Evolutionary conservation across 371 early-diverging fungal genomes (phyloP), one percentile per base, ranked within the genome.

Genomic region (Coemansia sp.): DNA sequence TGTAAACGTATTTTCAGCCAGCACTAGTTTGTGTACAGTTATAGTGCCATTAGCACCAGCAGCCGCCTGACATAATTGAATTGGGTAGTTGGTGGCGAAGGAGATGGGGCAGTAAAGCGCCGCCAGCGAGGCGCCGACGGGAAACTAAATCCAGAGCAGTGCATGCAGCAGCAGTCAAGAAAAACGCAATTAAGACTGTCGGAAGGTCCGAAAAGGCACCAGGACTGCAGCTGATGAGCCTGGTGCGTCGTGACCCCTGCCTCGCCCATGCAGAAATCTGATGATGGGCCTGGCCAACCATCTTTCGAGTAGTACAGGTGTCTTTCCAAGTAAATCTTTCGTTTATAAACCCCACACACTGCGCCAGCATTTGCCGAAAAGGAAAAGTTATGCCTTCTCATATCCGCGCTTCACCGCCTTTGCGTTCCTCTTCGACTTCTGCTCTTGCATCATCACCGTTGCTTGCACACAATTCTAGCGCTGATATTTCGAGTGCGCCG

Each of bases 341-440:
- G 14, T 21, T 53, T 53, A 53, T 53, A 18, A 30, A 26, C 56
- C n/a, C 16, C 37, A 37, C 51, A n/a, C 18, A 44, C 40, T 30
- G 26, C 42, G 42, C 56, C 26, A n/a, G 28, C 37, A 11, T 37
- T 16, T 8, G 51, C 28, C 14, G n/a, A 33, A n/a, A 30, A 20
- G 18, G 47, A 18, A 44, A 53, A 53, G 53, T 21, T 25, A 53
- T 53, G 53, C 53, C 53, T 23, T 37, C 37, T 37, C 37, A 37
- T 37, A 37, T 37, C 37, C 37, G 37, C 11, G 28, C 61, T 26
- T 40, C 42, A 28, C 33, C 59, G 20, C 12, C 59, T 25, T 37
- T n/a, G 40, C 59, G 39, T 26, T 48, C 48, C 21, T 62, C 62
- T 30, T 66, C 67, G 6, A n/a, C 65, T 30, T 51, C 66, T 66